Evolutionary conservation across 176 grass and related monocot genomes (phyloP), one percentile per base, ranked within the genome.

Genomic region (Musa beccarii): DNA sequence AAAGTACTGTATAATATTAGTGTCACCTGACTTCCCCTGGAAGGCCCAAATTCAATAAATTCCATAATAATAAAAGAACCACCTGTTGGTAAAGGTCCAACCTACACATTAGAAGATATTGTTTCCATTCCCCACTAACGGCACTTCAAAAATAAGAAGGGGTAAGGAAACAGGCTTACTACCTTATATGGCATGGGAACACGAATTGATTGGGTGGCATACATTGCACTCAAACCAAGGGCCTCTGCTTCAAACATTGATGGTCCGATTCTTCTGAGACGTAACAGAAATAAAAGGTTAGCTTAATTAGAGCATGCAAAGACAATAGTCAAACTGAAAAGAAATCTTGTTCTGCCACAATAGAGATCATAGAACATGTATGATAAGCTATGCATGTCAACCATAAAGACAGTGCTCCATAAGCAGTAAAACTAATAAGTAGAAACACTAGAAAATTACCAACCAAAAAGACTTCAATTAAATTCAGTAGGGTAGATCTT

Each of bases 11-110:
- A n/a, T 12, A 66, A 78, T 22, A 53, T 61, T 72, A 79, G 56
- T 57, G 24, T 83, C 81, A 99, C 95, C 95, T 99, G 95, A 77
- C 86, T 79, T 79, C 82, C 82, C 68, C 88, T 89, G 63, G 84
- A 91, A 76, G 81, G 51, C 51, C 90, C 90, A 71, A 94, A 99
- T 65, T 92, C 78, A 86, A 94, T 99, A 79, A 86, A 99, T 78
- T 99, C 90, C 90, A 99, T 94, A 69, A 99, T 89, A 63, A 99
- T 94, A 86, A 87, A 99, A 49, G 95, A 99, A 69, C 95, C 95
- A 57, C 88, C 91, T 26, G 68, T 81, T 26, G 88, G 88, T 73
- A 99, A 85, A 0, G 83, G 69, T 3, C 88, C 86, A 84, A 92
- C 90, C 95, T 99, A 75, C 65, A 81, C 17, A 57, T 29, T 50